These are phyloP conservation scores for Ensete glaucum DNA, from an alignment of 176 grass and related monocot genomes.

Conservation along the genomic window DNA sequence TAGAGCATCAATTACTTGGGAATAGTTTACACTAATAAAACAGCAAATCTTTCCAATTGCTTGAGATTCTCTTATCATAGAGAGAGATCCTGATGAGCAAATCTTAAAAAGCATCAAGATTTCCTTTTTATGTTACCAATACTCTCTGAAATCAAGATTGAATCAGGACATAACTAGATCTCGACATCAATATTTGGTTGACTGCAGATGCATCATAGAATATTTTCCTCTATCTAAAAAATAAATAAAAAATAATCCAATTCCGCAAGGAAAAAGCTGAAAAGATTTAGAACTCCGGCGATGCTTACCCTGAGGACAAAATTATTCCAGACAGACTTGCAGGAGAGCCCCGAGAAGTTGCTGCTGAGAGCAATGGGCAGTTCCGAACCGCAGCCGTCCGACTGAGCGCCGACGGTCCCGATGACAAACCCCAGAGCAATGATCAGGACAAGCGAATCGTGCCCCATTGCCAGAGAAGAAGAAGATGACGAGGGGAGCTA, in stretches of 20 bases:
- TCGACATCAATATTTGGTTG: not conserved
- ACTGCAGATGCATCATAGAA: too few species aligned
- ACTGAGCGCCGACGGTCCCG: constrained; percentile 30
- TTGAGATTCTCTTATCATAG: too few species aligned
- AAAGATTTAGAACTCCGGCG: not conserved
- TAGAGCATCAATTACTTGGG: too few species aligned
- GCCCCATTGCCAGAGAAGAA: constrained; percentile 27
- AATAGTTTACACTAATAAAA: too few species aligned
- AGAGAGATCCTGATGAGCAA: not conserved
- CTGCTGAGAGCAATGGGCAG: constrained; percentile 39
- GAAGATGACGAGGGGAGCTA: too few species aligned
- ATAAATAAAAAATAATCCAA: too few species aligned
- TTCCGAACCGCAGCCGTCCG: constrained; percentile 41
- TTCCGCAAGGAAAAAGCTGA: not conserved
- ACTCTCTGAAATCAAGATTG: not conserved
- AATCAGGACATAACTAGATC: not conserved
- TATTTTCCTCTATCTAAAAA: not conserved
- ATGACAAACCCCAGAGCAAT: constrained; percentile 17
- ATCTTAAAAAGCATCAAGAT: not conserved
- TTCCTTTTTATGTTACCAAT: not conserved
- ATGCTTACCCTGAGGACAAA: constrained; percentile 72
- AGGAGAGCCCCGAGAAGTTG: constrained; percentile 69
- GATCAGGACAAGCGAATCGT: constrained; percentile 24
- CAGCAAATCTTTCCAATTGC: too few species aligned
- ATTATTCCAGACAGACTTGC: constrained; percentile 67